Percentiles rank a stretch among this genome's conserved stretches.
Conservation (phyloP, 345 rosid species). For the Gossypioides kirkii region DNA sequence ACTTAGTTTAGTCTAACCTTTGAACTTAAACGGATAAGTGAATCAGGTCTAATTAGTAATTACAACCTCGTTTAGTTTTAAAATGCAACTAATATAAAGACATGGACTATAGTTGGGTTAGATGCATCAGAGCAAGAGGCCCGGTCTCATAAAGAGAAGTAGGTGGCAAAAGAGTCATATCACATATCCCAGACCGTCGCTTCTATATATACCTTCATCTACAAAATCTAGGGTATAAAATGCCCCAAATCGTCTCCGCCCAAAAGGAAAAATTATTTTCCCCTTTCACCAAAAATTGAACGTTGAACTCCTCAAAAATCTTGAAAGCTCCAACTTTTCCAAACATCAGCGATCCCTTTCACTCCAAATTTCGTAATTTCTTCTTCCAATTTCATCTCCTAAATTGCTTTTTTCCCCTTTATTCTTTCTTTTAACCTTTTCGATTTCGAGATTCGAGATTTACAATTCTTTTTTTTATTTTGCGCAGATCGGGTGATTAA, state of each 20-base stretch:
- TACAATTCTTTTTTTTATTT: background rate
- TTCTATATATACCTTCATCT: constrained; percentile 61
- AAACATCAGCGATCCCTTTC: constrained; percentile 15
- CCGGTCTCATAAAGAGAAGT: background rate
- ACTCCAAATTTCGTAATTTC: constrained; percentile 28
- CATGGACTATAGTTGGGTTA: background rate
- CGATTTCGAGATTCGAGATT: background rate
- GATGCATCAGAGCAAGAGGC: background rate
- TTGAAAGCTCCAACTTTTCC: constrained; percentile 7
- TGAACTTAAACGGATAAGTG: no score
- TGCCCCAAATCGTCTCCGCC: constrained; percentile 56
- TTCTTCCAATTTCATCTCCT: background rate
- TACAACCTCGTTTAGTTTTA: no score
- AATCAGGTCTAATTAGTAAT: no score
- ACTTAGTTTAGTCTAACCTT: no score
- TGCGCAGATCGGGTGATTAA: constrained; percentile 32
- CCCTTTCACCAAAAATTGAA: constrained; percentile 17
- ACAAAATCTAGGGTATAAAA: constrained; percentile 91
- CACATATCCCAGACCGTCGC: constrained; percentile 18
- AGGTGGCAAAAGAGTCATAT: constrained; percentile 32
- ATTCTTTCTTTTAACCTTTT: background rate
- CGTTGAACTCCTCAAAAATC: constrained; percentile 23
- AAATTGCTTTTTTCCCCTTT: background rate
- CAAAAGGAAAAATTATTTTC: constrained; percentile 24
- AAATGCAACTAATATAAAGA: background rate